Evolutionary conservation across 2,329 filamentous ascomycete genomes (phyloP), one percentile per base, ranked within the genome.

Genomic region (Trichoderma breve): DNA sequence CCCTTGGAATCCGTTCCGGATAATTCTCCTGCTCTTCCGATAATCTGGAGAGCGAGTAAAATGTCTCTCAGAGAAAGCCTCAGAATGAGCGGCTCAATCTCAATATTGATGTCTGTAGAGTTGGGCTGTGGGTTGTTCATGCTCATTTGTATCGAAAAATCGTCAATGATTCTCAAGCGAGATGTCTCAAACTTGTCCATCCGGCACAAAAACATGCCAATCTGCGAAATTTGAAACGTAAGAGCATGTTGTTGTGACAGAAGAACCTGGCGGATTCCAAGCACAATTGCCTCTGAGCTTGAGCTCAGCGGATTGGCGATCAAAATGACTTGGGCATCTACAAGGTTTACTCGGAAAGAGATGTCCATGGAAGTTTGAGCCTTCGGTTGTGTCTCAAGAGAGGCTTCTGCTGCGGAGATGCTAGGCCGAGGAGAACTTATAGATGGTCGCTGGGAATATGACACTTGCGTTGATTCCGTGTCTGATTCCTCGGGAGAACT

Each of bases 181-280:
- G 92, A 95, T 4, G 93, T 94, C 76, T 99, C 95, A 76, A 98
- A 98, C 74, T 91, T 93, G 81, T 99, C 97, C 96, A 99, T 99
- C 14, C 96, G 92, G 79, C 97, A 99, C 36, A 99, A 82, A 80
- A 98, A 99, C 96, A 99, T 99, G 76, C 96, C 96, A 68, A 98
- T 89, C 78, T 98, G 91, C 8, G 94, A 95, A 3, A 99, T 90
- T 79, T 99, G 95, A 78, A 99, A 88, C 1, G 96, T 98, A 76
- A 97, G 88, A 9, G 95, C 93, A 83, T 98, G 94, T 80, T 99
- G 97, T 77, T 97, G 93, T 2, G 95, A 97, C 12, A 98, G 87
- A 2, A 98, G 86, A 14, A 98, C 90, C 80, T 99, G 95, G 79
- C 98, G 97, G 2, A 95, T 97, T 63, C 94, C 93, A 28, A 99